Base-by-base conservation (phyloP, 164 flowering plant species). In the Vitis riparia region DNA sequence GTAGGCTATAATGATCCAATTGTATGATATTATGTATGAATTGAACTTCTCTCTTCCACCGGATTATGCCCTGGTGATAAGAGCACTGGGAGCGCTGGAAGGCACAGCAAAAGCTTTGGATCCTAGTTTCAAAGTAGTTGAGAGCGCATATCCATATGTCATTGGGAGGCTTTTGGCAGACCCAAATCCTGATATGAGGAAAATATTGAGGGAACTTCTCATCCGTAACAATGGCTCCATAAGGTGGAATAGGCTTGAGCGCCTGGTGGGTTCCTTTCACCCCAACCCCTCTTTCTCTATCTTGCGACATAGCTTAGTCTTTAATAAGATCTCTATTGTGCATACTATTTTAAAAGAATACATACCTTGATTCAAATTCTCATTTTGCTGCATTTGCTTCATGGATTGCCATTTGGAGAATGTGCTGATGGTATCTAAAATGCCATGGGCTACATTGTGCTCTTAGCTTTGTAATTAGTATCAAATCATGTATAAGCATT, bases 91-190 rank as follows among this genome's bases (percentile, higher is more conserved):
- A 73, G 88, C 99, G 58, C 84, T 94, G 49, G 99, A 94, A 83
- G 99, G 99, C 80, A 94, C 99, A 11, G 99, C 97, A 37, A 94
- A 94, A 81, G 88, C 87, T 64, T 80, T 94, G 65, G 99, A 94
- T 78, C 97, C 97, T 69, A 88, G 80, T 59, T 94, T 94, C 78
- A 85, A 89, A 72, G 97, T 94, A 61, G 81, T 94, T 16, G 97
- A 94, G 79, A 94, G 96, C 77, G 93, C 99, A 62, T 94, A 92
- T 74, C 99, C 99, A 68, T 94, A 85, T 78, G 93, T 94, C 59
- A 85, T 94, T 64, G 97, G 91, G 68, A 86, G 95, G 82, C 94
- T 94, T 66, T 81, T 94, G 78, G 90, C 78, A 50, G 99, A 92
- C 73, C 96, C 97, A 57, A 85, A 76, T 86, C 96, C 97, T 73